A percentile compares a stretch with the other conserved stretches of the same genome.
phyloP scores from a whole-genome alignment of 1,284 basidiomycete species.

The Leccinum holopus region DNA sequence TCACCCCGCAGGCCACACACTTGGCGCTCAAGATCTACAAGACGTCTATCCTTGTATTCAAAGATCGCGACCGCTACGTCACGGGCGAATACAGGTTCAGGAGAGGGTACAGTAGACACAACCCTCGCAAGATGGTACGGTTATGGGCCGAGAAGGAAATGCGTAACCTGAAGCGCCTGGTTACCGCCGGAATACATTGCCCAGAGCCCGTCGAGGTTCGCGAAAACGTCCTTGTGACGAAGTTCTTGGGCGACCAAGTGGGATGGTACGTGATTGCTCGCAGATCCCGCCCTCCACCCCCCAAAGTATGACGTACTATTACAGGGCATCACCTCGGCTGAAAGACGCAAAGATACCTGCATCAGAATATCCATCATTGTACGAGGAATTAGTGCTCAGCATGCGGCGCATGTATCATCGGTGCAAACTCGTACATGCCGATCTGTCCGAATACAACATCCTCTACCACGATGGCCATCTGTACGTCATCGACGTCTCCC shows the following conservation, averaged over 20 bases:
- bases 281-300: conserved; percentile 6
- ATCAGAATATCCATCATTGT: conserved; percentile 60
- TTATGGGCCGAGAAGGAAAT: conserved; percentile 99
- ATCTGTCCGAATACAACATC: conserved; percentile 98
- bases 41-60: conserved; percentile 97
- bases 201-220: conserved; percentile 91
- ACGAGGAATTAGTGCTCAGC: conserved; percentile 78
- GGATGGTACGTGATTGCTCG: conserved; percentile 62
- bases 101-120: conserved; percentile 87
- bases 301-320: conserved; percentile 4
- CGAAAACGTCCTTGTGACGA: conserved; percentile 97
- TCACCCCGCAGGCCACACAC: conserved; percentile 61
- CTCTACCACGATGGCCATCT: conserved; percentile 81
- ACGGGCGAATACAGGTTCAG: conserved; percentile 91
- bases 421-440: conserved; percentile 96
- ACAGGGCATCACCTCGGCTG: conserved; percentile 84
- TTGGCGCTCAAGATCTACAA: conserved; percentile 98
- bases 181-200: conserved; percentile 78
- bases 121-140: conserved; percentile 98
- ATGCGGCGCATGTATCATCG: conserved; percentile 85
- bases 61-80: conserved; percentile 95
- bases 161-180: conserved; percentile 88
- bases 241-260: conserved; percentile 80
- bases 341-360: conserved; percentile 80
- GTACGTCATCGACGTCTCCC: conserved; percentile 97